Base-by-base conservation (phyloP, 495 filamentous ascomycete genomes). In the Podospora appendiculata region DNA sequence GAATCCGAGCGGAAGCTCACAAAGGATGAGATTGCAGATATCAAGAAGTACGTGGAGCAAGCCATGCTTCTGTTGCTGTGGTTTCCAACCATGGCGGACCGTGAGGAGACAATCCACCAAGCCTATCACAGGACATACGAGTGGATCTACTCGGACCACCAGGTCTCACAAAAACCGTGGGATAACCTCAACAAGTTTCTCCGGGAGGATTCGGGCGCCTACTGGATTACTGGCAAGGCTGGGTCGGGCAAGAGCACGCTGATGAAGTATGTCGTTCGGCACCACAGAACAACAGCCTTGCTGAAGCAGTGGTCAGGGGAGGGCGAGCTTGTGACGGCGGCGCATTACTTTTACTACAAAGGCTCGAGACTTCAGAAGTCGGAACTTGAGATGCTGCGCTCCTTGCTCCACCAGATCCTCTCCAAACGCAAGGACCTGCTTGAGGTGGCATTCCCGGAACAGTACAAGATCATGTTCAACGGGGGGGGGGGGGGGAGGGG, bases 231-330 rank as follows among this genome's bases (percentile, higher is more conserved):
- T 1, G 51, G 51, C 7, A 53, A 47, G 25, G 8, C 51, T 19
- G 51, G 51, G 7, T 47, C 43, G 6, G 51, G 51, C 6, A 53
- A 53, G 43, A 47, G 43, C 16, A 53, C 51, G 34, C 44, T 53
- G 6, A 53, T 41, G 38, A 41, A 47, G 19, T 53, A 13, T 14
- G 39, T 53, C 1, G 32, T 18, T 1, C 6, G 32, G 4, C 16
- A 53, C n/a, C 10, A 18, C 18, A 17, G 13, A 5, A 53, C 42
- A 32, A 53, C 2, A 33, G 34, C 13, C 6, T 8, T 18, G 6
- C 19, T 47, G 14, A 17, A 36, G 4, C 4, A 16, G n/a, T 52
- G 50, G 50, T 35, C 50, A 6, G 34, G 33, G 18, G 50, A 12
- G 3, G 6, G 16, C 10, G 2, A n/a, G 11, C 32, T 52, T 11